phyloP scores from a whole-genome alignment of 78 protist genomes.

The Dictyostelium discoideum region DNA sequence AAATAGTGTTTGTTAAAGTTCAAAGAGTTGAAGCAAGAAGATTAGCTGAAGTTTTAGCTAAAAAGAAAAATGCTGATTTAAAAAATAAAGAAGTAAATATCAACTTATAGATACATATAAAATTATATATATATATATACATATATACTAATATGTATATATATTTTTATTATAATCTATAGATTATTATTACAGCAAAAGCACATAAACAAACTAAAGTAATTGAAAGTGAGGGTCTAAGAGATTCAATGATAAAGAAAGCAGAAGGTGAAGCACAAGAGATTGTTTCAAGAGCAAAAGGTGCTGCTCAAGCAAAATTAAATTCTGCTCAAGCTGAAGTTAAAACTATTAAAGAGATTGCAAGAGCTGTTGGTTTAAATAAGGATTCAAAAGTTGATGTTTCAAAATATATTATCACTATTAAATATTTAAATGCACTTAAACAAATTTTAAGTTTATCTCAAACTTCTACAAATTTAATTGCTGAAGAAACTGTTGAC shows the following conservation, averaged over 20 bases:
- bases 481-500: conserved; percentile 1
- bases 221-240: background rate
- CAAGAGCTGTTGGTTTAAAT: conserved; percentile 3
- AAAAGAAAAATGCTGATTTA: conserved; percentile 4
- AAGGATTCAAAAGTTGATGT: conserved; percentile 1
- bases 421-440: background rate
- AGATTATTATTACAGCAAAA: conserved; percentile 17
- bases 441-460: background rate
- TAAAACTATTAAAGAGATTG: background rate
- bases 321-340: conserved; percentile 6
- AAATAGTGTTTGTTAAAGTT: conserved; percentile 12
- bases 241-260: conserved; percentile 19
- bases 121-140: background rate
- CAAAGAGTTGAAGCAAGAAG: conserved; percentile 9
- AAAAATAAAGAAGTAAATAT: background rate
- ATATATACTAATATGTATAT: background rate
- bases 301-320: conserved; percentile 4
- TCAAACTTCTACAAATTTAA: background rate
- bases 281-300: conserved; percentile 19
- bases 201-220: conserved; percentile 24
- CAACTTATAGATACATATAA: background rate
- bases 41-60: background rate
- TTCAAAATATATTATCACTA: conserved; percentile 4
- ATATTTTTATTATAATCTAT: background rate
- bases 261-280: conserved; percentile 35